These are phyloP conservation scores for Candida maltosa DNA, from an alignment of 805 yeast species.

Conservation along the genomic window DNA sequence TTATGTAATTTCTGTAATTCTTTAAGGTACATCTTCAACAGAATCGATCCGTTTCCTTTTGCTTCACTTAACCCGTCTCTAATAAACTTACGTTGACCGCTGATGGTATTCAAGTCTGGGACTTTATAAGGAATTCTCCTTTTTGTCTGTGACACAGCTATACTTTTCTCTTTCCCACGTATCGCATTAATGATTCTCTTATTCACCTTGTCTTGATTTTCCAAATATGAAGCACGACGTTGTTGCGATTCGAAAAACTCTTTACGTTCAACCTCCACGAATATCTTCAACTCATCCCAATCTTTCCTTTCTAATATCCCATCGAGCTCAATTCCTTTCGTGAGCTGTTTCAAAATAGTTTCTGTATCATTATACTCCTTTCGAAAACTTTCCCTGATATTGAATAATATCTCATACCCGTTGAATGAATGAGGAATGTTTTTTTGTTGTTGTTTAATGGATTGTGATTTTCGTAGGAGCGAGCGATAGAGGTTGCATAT, in stretches of 20 bases:
- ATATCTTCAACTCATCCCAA: not conserved
- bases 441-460: no score
- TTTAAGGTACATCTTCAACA: constrained; percentile 27
- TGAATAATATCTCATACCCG: no score
- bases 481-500: no score
- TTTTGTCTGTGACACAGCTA: constrained; percentile 1
- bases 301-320: not conserved
- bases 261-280: not conserved
- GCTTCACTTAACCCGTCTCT: not conserved
- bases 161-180: constrained; percentile 4
- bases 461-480: no score
- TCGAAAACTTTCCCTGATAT: not conserved
- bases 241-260: not conserved
- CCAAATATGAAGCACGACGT: not conserved
- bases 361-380: not conserved
- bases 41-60: constrained; percentile 2
- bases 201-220: not conserved
- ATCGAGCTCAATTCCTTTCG: constrained; percentile 1
- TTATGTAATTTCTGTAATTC: constrained; percentile 19
- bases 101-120: not conserved
- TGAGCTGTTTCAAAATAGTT: not conserved
- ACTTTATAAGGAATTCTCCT: not conserved
- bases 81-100: not conserved
- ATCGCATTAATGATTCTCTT: constrained; percentile 2
- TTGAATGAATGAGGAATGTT: no score